Evolutionary conservation across 495 filamentous ascomycete genomes (phyloP).

Genomic region (Penicillium angulare): DNA sequence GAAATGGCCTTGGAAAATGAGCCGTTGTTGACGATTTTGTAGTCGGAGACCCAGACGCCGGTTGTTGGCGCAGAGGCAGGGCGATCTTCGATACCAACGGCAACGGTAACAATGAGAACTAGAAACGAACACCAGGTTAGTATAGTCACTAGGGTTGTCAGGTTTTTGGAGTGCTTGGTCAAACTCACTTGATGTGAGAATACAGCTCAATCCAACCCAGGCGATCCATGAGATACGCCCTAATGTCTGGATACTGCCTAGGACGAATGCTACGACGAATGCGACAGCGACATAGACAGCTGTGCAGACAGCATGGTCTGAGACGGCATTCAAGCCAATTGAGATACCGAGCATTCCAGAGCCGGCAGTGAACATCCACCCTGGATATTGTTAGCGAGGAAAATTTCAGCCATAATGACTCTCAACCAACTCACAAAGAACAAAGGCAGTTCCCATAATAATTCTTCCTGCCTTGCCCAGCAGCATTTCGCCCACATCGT

Average conservation of each 20-base stretch:
- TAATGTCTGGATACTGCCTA: slow-evolving; percentile 39
- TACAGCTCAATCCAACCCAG: slow-evolving; percentile 37
- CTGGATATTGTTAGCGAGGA: slow-evolving; percentile 58
- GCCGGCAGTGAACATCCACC: slow-evolving; percentile 40
- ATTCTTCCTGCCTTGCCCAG: slow-evolving; percentile 61
- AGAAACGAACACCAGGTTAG: too few relatives aligned
- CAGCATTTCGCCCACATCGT: slow-evolving; percentile 64
- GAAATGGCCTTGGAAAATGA: slow-evolving; percentile 46
- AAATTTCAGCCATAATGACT: neutral
- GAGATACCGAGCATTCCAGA: slow-evolving; percentile 63
- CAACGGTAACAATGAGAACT: slow-evolving; percentile 70
- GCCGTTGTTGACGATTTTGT: slow-evolving; percentile 25
- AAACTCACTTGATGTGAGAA: slow-evolving; percentile 35
- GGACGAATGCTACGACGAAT: slow-evolving; percentile 28
- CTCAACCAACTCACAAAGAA: slow-evolving; percentile 29
- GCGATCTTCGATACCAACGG: slow-evolving; percentile 54
- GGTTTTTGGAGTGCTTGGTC: slow-evolving; percentile 12
- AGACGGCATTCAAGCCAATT: slow-evolving; percentile 67
- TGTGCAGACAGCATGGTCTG: slow-evolving; percentile 63
- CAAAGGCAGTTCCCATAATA: slow-evolving; percentile 56
- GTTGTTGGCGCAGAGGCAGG: slow-evolving; percentile 34
- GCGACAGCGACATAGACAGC: slow-evolving; percentile 41
- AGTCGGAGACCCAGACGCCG: slow-evolving; percentile 33
- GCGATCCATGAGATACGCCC: slow-evolving; percentile 38
- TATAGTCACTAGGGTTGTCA: too few relatives aligned